Base-by-base conservation (phyloP, 768 basidiomycete genomes). In the Lentinula boryana region DNA sequence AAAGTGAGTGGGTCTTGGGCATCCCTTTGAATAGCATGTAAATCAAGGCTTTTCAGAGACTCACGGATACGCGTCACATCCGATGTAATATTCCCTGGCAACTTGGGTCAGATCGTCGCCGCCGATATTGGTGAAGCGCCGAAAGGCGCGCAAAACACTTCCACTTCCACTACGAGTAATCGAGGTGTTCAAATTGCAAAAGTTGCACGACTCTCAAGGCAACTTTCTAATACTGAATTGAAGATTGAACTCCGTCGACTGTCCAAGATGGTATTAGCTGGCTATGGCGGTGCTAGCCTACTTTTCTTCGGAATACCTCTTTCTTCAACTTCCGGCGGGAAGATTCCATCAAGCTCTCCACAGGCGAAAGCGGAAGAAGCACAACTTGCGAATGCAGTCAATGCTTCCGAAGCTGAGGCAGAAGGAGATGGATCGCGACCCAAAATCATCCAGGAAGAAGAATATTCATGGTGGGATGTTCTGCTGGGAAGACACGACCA, bases 381-480 rank as follows among this genome's bases (percentile, higher is more conserved):
- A 2, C 81, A 84, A 56, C 77, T 91, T 1, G 81, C 86, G 6
- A 74, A 79, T 41, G 88, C 87, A 0, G 80, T 92, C 13, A 83
- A 87, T 62, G 88, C 86, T 8, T 84, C 88, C 0, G 89, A 91
- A 69, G 82, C 80, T 2, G 86, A 90, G 66, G 84, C 80, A 12
- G 75, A 75, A 10, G 82, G 84, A 23, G 77, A 79, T 46, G 58
- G 58, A 13, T 6, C 32, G 2, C 48, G 40, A 7, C 57, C 38
- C n/a, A 21, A 46, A 41, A 15, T 12, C 31, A 41, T 36, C 9
- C 9, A 50, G 13, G 66, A 68, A 38, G 70, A 70, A 18, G 65
- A 78, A 53, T 91, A 86, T 67, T 89, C 89, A 0, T 93, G 91
- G 91, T 93, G 91, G 90, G 84, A 91, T 65, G 81, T 92, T 18